Conservation (phyloP, 495 filamentous ascomycete species). For the Astrocystis sublimbata region DNA sequence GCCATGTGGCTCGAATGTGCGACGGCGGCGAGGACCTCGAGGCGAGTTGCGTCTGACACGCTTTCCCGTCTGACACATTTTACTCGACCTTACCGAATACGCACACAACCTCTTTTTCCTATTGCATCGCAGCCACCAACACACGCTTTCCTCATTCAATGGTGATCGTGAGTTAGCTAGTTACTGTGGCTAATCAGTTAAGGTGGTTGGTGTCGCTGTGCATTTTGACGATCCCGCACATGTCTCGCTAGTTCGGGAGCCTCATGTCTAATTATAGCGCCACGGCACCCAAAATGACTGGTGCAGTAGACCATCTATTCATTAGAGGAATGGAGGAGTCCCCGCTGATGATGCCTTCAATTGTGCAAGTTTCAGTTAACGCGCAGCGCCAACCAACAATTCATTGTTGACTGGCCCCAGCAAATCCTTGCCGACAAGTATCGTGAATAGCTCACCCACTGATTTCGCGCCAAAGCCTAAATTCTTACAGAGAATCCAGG, state of each 20-base stretch:
- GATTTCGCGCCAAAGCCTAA: too few species aligned
- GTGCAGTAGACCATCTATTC: slow-evolving; percentile 7
- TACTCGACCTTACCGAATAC: too few species aligned
- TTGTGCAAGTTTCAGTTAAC: neutral
- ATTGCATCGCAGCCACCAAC: too few species aligned
- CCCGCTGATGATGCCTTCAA: neutral
- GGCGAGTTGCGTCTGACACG: neutral
- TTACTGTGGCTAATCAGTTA: too few species aligned
- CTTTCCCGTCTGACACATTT: too few species aligned
- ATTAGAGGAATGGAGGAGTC: slow-evolving; percentile 1
- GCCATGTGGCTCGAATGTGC: slow-evolving; percentile 20
- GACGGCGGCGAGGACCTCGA: slow-evolving; percentile 5
- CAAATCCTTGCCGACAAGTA: neutral
- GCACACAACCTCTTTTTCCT: too few species aligned
- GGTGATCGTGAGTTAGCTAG: too few species aligned
- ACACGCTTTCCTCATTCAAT: neutral
- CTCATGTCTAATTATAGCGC: slow-evolving; percentile 16
- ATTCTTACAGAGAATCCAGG: too few species aligned
- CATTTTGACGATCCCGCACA: slow-evolving; percentile 10
- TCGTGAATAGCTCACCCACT: too few species aligned
- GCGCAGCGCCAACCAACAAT: neutral
- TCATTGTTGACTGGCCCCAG: neutral
- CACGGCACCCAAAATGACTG: neutral
- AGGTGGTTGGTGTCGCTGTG: neutral
- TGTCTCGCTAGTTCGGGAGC: neutral